A percentile compares a stretch with the other conserved stretches of the same genome.
These are phyloP conservation scores for Volvariella volvacea DNA, from an alignment of 1,284 basidiomycete species.

Conservation along the genomic window DNA sequence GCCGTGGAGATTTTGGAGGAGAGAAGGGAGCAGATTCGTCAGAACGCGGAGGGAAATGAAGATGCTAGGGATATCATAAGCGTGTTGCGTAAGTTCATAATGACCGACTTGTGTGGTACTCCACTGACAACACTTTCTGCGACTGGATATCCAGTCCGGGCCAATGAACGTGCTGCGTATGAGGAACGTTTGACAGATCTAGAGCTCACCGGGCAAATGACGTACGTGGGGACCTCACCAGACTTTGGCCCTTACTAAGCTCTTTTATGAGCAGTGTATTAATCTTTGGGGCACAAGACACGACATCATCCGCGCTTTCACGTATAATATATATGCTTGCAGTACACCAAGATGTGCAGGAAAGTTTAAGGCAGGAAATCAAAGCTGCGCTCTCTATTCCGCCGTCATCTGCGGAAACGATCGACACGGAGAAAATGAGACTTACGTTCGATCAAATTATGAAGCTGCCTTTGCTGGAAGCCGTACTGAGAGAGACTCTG, in stretches of 20 bases:
- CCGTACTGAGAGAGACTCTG: constrained; percentile 40
- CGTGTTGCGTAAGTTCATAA: constrained; percentile 33
- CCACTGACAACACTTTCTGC: neutral
- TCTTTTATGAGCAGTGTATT: constrained; percentile 30
- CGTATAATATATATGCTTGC: constrained; percentile 29
- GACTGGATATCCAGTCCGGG: constrained; percentile 23
- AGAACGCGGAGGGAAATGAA: constrained; percentile 13
- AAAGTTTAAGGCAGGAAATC: constrained; percentile 27
- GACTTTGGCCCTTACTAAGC: too few relatives aligned
- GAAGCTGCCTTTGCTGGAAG: constrained; percentile 35
- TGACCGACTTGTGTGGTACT: neutral
- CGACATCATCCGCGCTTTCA: constrained; percentile 31
- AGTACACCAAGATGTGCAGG: constrained; percentile 23
- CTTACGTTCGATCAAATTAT: constrained; percentile 31
- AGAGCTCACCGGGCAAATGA: constrained; percentile 42
- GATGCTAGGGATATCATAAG: constrained; percentile 40
- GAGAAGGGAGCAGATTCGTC: constrained; percentile 23
- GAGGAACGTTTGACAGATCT: constrained; percentile 30
- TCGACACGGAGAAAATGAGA: constrained; percentile 13
- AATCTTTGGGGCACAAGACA: constrained; percentile 41
- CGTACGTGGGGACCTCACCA: constrained; percentile 20
- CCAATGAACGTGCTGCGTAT: constrained; percentile 25
- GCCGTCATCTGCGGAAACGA: constrained; percentile 12
- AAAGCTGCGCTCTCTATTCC: constrained; percentile 14
- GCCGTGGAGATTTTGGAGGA: constrained; percentile 32